Base-by-base conservation (phyloP, 495 filamentous ascomycete species). In the Pyrenula massariospora region DNA sequence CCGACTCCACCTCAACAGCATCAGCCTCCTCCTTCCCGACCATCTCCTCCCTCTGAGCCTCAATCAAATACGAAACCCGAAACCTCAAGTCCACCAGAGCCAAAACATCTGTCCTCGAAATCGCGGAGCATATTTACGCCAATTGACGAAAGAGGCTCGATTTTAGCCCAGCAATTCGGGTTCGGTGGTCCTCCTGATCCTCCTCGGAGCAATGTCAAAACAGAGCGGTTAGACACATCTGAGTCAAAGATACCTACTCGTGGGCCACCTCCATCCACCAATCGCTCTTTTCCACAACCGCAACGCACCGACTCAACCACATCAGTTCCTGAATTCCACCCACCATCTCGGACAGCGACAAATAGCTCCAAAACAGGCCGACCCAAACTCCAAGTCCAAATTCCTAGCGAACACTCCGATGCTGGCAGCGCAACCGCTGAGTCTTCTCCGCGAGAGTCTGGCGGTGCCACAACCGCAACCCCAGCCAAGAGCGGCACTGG, bases 91-190 rank as follows among this genome's bases (percentile, higher is more conserved):
- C 77, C 77, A 50, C 77, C 68, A 61, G 75, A 73, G 71, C 76
- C 75, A 21, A 91, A 89, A 65, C 85, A 87, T 22, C 69, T 87
- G n/a, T 80, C 85, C 12, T 82, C 84, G 20, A 91, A 92, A 68
- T 87, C 86, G 8, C 85, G 90, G 56, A 96, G 91, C 68, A 97
- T 97, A 54, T 97, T 96, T 63, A 98, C 93, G 1, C 93, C 93
- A 1, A 95, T 97, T 56, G 93, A 96, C 61, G 92, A 95, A 65
- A 88, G 84, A 57, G 81, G 88, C 50, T 96, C 93, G 3, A 83
- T 96, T 59, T 74, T 96, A 22, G 87, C 87, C 12, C 87, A 89
- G 55, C 89, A 95, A 69, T 87, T 93, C 65, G 89, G 87, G 48
- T 73, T 68, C 11, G 75, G 65, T 60, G 78, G 59, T 62, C 82